Evolutionary conservation across 495 filamentous ascomycete genomes (phyloP), one percentile per base, ranked within the genome.

Genomic region (Lentithecium fluviatile): DNA sequence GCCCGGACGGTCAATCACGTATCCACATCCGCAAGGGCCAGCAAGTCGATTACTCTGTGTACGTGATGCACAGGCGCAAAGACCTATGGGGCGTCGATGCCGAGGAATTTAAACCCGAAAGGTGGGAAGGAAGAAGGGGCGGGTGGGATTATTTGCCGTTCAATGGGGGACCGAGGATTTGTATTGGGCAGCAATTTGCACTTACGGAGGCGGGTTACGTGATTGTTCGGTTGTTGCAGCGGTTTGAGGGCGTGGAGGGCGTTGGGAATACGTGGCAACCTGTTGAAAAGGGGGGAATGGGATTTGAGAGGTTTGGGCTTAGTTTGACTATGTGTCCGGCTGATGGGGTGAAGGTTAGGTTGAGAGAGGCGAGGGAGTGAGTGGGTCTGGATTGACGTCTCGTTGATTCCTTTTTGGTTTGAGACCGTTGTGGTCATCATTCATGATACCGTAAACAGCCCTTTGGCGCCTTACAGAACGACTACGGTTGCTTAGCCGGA

Each of bases 1-100:
- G 82, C 10, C 66, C 70, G 0, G 76, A 81, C 52, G 79, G 80
- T 13, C 67, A 62, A 11, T 64, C 70, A 10, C 80, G 81, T 3
- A 60, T 83, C 34, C 80, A 78, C 58, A 65, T 77, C 19, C 69
- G 56, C 32, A 77, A 73, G 65, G 76, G 77, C 68, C 46, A 63
- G 15, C 59, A 70, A 20, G 70, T 82, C 15, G 58, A 70, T n/a
- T 79, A 73, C 37, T 68, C 63, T 50, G 67, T 77, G 54, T 76
- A 75, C 64, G 71, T 70, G 17, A 74, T 80, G 69, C 71, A 74
- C 36, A 64, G 73, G 0, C 64, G 70, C 1, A 67, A 66, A 38
- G 70, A 73, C 38, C 49, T 75, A 42, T 75, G 69, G 67, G 73
- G 73, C 36, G 37, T 43, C 0, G 69, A 74, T 38, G 67, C 69